These are phyloP conservation scores for Camillea tinctor DNA, from an alignment of 2,329 filamentous ascomycete genomes.

Conservation along the genomic window DNA sequence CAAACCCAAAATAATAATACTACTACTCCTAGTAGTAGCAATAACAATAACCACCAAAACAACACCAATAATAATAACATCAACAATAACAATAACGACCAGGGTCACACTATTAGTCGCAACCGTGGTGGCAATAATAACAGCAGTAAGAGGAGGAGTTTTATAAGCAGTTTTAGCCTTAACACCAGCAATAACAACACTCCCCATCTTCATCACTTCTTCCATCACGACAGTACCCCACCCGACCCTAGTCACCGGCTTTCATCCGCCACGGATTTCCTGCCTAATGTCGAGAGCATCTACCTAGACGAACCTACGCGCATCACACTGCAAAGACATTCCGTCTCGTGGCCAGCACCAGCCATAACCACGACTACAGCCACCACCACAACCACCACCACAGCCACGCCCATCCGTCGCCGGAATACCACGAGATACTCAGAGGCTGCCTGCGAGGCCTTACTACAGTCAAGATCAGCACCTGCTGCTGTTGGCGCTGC, in stretches of 20 bases:
- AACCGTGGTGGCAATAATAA: not conserved
- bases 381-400: too few relatives aligned
- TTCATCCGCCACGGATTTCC: conserved; percentile 7
- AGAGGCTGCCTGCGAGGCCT: conserved; percentile 27
- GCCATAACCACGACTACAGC: too few relatives aligned
- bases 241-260: conserved; percentile 16
- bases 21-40: too few relatives aligned
- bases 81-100: conserved; percentile 4
- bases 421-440: conserved; percentile 21
- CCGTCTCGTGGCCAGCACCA: conserved; percentile 12
- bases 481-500: too few relatives aligned
- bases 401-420: conserved; percentile 18
- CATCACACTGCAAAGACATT: conserved; percentile 11
- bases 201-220: conserved; percentile 16
- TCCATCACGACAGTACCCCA: conserved; percentile 23
- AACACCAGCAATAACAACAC: conserved; percentile 2
- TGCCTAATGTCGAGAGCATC: conserved; percentile 8
- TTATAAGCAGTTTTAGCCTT: too few relatives aligned
- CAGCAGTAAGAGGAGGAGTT: too few relatives aligned
- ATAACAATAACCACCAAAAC: conserved; percentile 6
- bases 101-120: conserved; percentile 1
- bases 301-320: conserved; percentile 9
- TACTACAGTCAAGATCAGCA: conserved; percentile 25
- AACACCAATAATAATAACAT: not conserved
- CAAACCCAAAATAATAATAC: too few relatives aligned